These are phyloP conservation scores for Calycina herbarum DNA, from an alignment of 2,329 filamentous ascomycete species.

Conservation along the genomic window DNA sequence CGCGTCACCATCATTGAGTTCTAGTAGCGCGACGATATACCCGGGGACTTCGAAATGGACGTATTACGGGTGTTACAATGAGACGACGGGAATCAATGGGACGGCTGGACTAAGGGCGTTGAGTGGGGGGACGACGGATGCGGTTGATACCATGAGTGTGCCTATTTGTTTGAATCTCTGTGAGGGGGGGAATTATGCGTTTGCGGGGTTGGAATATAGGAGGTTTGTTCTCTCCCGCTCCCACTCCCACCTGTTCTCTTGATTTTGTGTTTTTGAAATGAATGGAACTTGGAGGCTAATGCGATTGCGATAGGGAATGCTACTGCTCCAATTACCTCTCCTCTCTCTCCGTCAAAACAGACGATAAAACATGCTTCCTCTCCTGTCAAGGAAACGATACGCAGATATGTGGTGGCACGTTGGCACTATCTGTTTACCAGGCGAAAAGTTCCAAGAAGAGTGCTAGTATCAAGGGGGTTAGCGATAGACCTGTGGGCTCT, in stretches of 20 bases:
- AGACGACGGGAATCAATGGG: slow-evolving; percentile 35
- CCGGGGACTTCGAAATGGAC: slow-evolving; percentile 21
- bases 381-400: slow-evolving; percentile 54
- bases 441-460: slow-evolving; percentile 23
- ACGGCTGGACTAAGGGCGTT: slow-evolving; percentile 28
- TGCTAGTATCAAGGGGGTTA: slow-evolving; percentile 19
- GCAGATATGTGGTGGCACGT: slow-evolving; percentile 54
- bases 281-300: not conserved
- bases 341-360: slow-evolving; percentile 46
- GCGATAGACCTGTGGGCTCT: slow-evolving; percentile 24
- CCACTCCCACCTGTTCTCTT: not conserved
- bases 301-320: slow-evolving; percentile 51
- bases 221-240: slow-evolving; percentile 21
- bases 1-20: not conserved
- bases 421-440: slow-evolving; percentile 50
- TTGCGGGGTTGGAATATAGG: slow-evolving; percentile 35
- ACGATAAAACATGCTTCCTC: slow-evolving; percentile 50
- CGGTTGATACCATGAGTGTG: slow-evolving; percentile 30
- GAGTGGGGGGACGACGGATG: slow-evolving; percentile 22
- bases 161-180: slow-evolving; percentile 29
- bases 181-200: slow-evolving; percentile 19
- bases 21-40: slow-evolving; percentile 19
- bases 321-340: slow-evolving; percentile 57
- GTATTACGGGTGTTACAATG: slow-evolving; percentile 44
- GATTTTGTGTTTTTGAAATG: not conserved